Percentiles rank a stretch among this genome's conserved stretches.
These are phyloP conservation scores for Fragaria vesca DNA, from an alignment of 306 rosid genomes.

Conservation along the genomic window DNA sequence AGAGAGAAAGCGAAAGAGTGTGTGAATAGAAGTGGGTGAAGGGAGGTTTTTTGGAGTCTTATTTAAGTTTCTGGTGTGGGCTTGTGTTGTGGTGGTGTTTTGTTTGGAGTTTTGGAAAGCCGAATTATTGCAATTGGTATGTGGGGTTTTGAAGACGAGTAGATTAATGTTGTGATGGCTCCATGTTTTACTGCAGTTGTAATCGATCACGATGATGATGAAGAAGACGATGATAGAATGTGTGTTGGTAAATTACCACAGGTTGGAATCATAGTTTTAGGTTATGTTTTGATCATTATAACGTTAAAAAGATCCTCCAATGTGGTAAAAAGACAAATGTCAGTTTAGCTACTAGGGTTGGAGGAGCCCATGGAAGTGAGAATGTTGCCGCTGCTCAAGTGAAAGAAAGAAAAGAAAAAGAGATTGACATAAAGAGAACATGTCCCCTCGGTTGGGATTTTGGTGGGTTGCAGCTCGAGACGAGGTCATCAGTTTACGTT, in stretches of 20 bases:
- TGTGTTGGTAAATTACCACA: neutral
- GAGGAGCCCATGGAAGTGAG: neutral
- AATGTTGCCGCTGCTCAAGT: neutral
- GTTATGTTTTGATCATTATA: neutral
- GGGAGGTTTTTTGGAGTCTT: slow-evolving; percentile 11
- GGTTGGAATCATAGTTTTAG: neutral
- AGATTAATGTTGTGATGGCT: slow-evolving; percentile 1
- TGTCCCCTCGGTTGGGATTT: neutral
- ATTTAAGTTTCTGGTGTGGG: neutral
- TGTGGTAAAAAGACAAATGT: neutral
- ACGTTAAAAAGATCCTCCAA: neutral
- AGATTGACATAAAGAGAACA: neutral
- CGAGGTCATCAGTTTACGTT: neutral
- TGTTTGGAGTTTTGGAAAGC: neutral
- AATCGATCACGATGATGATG: neutral
- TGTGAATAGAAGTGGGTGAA: neutral
- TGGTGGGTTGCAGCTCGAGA: neutral
- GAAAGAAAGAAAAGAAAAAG: neutral
- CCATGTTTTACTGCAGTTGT: neutral
- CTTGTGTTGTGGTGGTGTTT: neutral
- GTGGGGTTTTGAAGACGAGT: neutral
- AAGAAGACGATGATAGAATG: neutral
- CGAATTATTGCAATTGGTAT: slow-evolving; percentile 8
- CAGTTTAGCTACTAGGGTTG: neutral
- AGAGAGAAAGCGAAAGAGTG: neutral